phyloP scores from a whole-genome alignment of 805 yeast species.

The Torulaspora franciscae region DNA sequence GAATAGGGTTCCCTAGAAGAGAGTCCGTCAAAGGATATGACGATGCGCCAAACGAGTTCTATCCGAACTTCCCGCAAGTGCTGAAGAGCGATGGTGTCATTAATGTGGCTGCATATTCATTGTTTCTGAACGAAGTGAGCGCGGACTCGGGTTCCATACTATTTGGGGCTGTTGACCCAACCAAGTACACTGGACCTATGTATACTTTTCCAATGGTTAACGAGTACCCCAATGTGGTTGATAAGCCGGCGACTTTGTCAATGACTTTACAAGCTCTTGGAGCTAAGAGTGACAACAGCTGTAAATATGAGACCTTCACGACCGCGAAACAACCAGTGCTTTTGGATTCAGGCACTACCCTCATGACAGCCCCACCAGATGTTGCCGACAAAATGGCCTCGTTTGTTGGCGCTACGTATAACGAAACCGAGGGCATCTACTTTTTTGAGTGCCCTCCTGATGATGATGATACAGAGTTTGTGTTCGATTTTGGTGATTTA shows the following conservation, averaged over 20 bases:
- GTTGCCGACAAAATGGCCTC: slow-evolving; percentile 32
- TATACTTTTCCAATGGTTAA: slow-evolving; percentile 48
- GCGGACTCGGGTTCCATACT: slow-evolving; percentile 45
- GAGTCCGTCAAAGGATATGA: slow-evolving; percentile 43
- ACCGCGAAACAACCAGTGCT: slow-evolving; percentile 37
- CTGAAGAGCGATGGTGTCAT: slow-evolving; percentile 51
- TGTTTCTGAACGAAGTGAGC: slow-evolving; percentile 45
- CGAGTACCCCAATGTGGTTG: slow-evolving; percentile 27
- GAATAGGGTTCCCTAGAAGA: slow-evolving; percentile 59
- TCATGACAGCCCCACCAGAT: slow-evolving; percentile 42
- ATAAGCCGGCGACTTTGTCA: slow-evolving; percentile 41
- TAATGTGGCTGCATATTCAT: slow-evolving; percentile 49
- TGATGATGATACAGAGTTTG: slow-evolving; percentile 19
- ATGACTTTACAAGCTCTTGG: slow-evolving; percentile 44
- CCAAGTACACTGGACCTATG: slow-evolving; percentile 48
- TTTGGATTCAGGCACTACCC: slow-evolving; percentile 57
- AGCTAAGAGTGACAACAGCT: slow-evolving; percentile 20
- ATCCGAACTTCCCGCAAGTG: slow-evolving; percentile 58
- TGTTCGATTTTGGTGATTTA: slow-evolving; percentile 56
- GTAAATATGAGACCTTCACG: slow-evolving; percentile 21
- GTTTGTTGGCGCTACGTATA: slow-evolving; percentile 37
- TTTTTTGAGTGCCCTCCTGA: slow-evolving; percentile 39
- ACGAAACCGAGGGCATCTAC: slow-evolving; percentile 38
- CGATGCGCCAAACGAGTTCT: slow-evolving; percentile 30
- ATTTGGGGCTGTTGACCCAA: slow-evolving; percentile 61